Evolutionary conservation across 805 yeast species (phyloP), one percentile per base, ranked within the genome.

Genomic region (Hanseniaspora guilliermondii): DNA sequence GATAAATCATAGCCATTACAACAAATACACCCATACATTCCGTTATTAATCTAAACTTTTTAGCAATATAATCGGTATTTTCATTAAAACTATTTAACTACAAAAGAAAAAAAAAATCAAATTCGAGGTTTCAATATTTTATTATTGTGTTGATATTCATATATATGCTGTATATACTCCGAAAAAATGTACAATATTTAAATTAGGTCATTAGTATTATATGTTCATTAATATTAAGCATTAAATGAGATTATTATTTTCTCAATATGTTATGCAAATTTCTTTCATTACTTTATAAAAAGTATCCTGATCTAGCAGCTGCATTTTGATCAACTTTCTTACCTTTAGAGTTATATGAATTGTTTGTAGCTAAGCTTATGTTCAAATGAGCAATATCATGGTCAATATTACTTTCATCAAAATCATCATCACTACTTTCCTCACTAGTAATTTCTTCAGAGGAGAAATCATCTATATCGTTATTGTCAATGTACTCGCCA

Each of bases 381-480:
- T 38, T 45, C 21, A 47, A 35, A 24, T 41, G 49, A 4, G 49
- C 56, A 30, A 39, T 46, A 16, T 47, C 58, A 40, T 45, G 47
- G 14, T 46, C 55, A 22, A 53, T 45, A 8, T 53, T 46, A 12
- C 53, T 41, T 30, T 57, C 58, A 40, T 45, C 56, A 12, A 40
- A 53, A 17, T 55, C 54, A 11, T 53, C 55, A 16, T 53, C 54
- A 24, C 53, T 53, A 22, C 47, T 53, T 39, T 49, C 53, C 36
- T 49, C 53, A 25, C 53, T 49, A 25, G 53, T 39, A 7, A 49
- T 25, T 32, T 49, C 53, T 41, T 49, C 53, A 17, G 53, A 49
- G 14, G 53, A 49, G 8, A 44, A 49, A n/a, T 27, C 32, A 11
- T 49, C 53, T 36, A 25, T 40, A 16, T 39, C 41, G 6, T 49